phyloP scores from a whole-genome alignment of 1,284 basidiomycete genomes.

The Psilocybe mexicana region DNA sequence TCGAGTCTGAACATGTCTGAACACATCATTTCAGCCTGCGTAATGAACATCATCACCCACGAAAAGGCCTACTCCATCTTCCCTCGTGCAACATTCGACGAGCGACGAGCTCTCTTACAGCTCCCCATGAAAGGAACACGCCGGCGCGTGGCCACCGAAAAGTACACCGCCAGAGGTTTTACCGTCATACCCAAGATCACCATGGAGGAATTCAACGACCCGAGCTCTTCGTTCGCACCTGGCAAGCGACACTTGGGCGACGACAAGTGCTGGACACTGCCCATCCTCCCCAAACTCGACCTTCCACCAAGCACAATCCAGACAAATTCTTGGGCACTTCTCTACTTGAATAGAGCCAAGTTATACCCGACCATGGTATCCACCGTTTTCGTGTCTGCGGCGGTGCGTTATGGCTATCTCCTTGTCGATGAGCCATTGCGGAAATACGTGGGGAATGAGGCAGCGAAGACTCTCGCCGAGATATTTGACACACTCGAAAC shows the following conservation, averaged over 20 bases:
- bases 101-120: conserved; percentile 6
- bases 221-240: conserved; percentile 10
- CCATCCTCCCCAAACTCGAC: conserved; percentile 14
- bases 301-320: conserved; percentile 8
- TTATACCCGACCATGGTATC: neutral
- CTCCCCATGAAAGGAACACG: neutral
- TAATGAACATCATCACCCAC: conserved; percentile 39
- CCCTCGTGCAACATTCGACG: conserved; percentile 24
- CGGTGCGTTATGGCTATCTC: conserved; percentile 3
- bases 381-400: neutral
- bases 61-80: conserved; percentile 24
- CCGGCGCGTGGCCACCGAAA: conserved; percentile 2
- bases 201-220: conserved; percentile 8
- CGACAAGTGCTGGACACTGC: conserved; percentile 21
- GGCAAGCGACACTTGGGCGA: conserved; percentile 19
- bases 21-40: conserved; percentile 28
- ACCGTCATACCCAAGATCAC: conserved; percentile 5
- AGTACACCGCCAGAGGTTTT: conserved; percentile 23
- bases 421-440: conserved; percentile 5
- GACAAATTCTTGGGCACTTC: conserved; percentile 13
- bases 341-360: neutral
- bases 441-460: neutral
- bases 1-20: too few relatives aligned
- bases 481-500: neutral
- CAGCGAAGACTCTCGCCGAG: neutral